Conservation (phyloP, 306 rosid genomes). For the Prunus persica region Prunus_persica_NCBIv2 NC_034009.1:8433501-8434000, state of each 20-base stretch:
- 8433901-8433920: slow-evolving; percentile 99
- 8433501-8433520: slow-evolving; percentile 93
- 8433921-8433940: slow-evolving; percentile 95
- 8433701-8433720: slow-evolving; percentile 90
- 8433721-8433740: slow-evolving; percentile 75
- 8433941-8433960: slow-evolving; percentile 96
- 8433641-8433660: slow-evolving; percentile 96
- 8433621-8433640: slow-evolving; percentile 91
- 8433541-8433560: slow-evolving; percentile 93
- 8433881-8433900: slow-evolving; percentile 89
- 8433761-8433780: slow-evolving; percentile 90
- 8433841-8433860: slow-evolving; percentile 95
- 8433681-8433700: slow-evolving; percentile 85
- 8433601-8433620: slow-evolving; percentile 90
- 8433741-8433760: slow-evolving; percentile 92
- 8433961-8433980: slow-evolving; percentile 79
- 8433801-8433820: slow-evolving; percentile 89
- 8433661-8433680: slow-evolving; percentile 95
- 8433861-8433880: slow-evolving; percentile 89
- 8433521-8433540: slow-evolving; percentile 91
- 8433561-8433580: slow-evolving; percentile 86
- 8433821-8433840: slow-evolving; percentile 86
- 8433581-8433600: slow-evolving; percentile 93
- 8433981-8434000: slow-evolving; percentile 87
- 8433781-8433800: slow-evolving; percentile 99